A percentile compares a stretch with the other conserved stretches of the same genome.
These are phyloP conservation scores for Poteriospumella lacustris DNA, from an alignment of 108 stramenopile genomes.

Conservation along the genomic window DNA sequence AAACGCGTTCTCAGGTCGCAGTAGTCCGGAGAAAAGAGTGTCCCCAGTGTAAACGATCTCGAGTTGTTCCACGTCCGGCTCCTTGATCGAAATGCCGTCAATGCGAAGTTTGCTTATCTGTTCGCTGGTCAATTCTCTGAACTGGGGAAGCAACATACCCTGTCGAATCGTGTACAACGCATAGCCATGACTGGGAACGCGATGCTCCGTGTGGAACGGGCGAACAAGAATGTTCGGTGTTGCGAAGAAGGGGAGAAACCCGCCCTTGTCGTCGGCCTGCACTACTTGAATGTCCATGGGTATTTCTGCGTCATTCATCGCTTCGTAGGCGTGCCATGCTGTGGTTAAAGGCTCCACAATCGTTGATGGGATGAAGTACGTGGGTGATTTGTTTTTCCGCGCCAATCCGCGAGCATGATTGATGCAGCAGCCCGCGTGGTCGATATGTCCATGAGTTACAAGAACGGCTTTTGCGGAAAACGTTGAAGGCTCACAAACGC, in stretches of 20 bases:
- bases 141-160: slow-evolving; percentile 1
- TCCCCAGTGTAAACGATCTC: slow-evolving; percentile 30
- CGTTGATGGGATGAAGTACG: background rate
- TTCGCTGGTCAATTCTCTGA: background rate
- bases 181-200: slow-evolving; percentile 22
- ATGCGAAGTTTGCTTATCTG: background rate
- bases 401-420: slow-evolving; percentile 3
- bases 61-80: background rate
- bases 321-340: background rate
- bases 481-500: background rate
- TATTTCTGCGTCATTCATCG: background rate
- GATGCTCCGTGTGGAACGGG: slow-evolving; percentile 12
- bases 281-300: slow-evolving; percentile 24
- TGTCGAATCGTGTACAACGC: background rate
- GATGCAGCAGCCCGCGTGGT: background rate
- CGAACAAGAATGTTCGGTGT: background rate
- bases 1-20: background rate
- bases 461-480: slow-evolving; percentile 1
- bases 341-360: background rate
- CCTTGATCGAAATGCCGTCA: background rate
- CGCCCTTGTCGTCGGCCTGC: too few relatives aligned
- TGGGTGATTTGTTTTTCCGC: background rate
- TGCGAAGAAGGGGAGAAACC: too few relatives aligned
- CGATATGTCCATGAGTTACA: slow-evolving; percentile 14
- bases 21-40: background rate